Evolutionary conservation across 148 eudicot genomes (phyloP).

Genomic region (Vaccinium myrtillus): DNA sequence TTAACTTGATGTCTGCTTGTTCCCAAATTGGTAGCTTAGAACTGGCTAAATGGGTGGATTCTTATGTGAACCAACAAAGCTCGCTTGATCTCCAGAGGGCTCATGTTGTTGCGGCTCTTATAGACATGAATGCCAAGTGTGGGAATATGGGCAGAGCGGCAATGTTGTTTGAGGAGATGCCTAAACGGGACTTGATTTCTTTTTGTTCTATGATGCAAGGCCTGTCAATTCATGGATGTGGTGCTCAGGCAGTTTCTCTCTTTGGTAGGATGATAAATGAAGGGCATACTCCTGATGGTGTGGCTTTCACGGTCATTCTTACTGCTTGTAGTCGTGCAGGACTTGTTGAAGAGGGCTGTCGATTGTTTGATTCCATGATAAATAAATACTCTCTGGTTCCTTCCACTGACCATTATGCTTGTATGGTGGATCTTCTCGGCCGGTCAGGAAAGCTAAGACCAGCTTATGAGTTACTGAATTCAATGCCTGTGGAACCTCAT

Average conservation of each 20-base stretch:
- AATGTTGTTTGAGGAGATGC: slow-evolving; percentile 48
- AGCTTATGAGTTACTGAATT: slow-evolving; percentile 58
- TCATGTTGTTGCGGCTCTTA: slow-evolving; percentile 61
- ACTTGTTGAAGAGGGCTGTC: slow-evolving; percentile 57
- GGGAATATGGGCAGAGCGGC: slow-evolving; percentile 61
- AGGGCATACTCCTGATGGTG: slow-evolving; percentile 57
- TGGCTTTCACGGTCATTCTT: slow-evolving; percentile 64
- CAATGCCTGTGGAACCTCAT: slow-evolving; percentile 52
- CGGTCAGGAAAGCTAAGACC: slow-evolving; percentile 54
- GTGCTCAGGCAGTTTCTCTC: slow-evolving; percentile 47
- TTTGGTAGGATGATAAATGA: slow-evolving; percentile 60
- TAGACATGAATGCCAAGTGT: slow-evolving; percentile 80
- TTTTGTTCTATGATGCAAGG: slow-evolving; percentile 83
- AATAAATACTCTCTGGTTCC: slow-evolving; percentile 43
- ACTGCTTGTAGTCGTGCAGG: slow-evolving; percentile 60
- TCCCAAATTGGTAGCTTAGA: slow-evolving; percentile 54
- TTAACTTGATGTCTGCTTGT: slow-evolving; percentile 79
- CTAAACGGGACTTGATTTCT: slow-evolving; percentile 53
- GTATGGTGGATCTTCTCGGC: slow-evolving; percentile 70
- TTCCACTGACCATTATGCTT: slow-evolving; percentile 65
- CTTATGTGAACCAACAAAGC: slow-evolving; percentile 35
- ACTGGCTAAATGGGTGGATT: slow-evolving; percentile 63
- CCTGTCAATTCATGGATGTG: slow-evolving; percentile 54
- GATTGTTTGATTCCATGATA: slow-evolving; percentile 49
- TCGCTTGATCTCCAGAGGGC: slow-evolving; percentile 34